Percentiles rank a stretch among this genome's conserved stretches.
Evolutionary conservation across 495 filamentous ascomycete genomes (phyloP).

Genomic region (Endocarpon pusillum): DNA sequence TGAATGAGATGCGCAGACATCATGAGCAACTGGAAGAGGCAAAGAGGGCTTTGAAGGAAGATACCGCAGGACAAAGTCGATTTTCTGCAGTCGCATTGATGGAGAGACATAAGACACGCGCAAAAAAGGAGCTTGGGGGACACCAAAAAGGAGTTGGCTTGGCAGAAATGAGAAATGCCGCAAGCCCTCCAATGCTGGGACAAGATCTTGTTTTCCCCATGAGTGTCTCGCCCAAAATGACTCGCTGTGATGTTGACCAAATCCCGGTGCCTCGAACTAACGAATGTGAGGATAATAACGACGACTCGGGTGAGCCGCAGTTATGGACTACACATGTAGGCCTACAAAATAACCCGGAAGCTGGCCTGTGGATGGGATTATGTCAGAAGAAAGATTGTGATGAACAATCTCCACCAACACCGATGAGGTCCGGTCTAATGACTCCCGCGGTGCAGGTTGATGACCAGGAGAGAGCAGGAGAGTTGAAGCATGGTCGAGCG

Average conservation of each 20-base stretch:
- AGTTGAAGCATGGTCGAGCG: not conserved
- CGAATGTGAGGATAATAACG: slow-evolving; percentile 16
- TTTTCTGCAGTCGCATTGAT: slow-evolving; percentile 6
- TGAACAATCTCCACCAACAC: not conserved
- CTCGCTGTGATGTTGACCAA: slow-evolving; percentile 52
- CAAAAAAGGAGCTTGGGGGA: slow-evolving; percentile 17
- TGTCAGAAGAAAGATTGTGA: slow-evolving; percentile 16
- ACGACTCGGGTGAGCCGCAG: too few species aligned
- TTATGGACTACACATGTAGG: slow-evolving; percentile 24
- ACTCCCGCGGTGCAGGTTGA: slow-evolving; percentile 13
- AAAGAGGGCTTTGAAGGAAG: slow-evolving; percentile 11
- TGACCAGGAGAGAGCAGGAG: not conserved
- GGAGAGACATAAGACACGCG: too few species aligned
- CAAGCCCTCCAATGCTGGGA: slow-evolving; percentile 73
- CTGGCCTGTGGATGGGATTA: slow-evolving; percentile 52
- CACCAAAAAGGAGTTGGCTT: slow-evolving; percentile 28
- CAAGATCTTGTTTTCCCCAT: slow-evolving; percentile 54
- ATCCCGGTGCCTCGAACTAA: slow-evolving; percentile 24
- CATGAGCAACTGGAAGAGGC: slow-evolving; percentile 27
- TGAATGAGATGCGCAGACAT: slow-evolving; percentile 32
- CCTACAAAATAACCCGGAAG: slow-evolving; percentile 15
- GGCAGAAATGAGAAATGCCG: slow-evolving; percentile 31
- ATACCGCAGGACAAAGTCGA: slow-evolving; percentile 7
- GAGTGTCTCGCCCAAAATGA: slow-evolving; percentile 64
- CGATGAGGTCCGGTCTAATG: slow-evolving; percentile 10